Conservation (phyloP, 2,329 filamentous ascomycete genomes). For the Fusarium sp. region DNA sequence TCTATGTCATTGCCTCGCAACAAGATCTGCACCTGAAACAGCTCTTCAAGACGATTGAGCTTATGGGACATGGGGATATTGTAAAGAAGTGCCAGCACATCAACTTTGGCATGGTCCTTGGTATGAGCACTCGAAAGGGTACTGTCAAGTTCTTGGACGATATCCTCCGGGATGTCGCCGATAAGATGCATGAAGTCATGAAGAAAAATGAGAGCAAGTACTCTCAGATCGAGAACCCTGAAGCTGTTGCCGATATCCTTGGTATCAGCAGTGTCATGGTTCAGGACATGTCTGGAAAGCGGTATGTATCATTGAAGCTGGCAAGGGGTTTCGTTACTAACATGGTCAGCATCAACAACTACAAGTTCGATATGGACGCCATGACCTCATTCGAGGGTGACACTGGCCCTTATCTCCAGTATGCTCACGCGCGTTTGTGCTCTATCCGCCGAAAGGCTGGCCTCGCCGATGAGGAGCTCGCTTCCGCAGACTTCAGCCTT, state of each 20-base stretch:
- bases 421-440: conserved; percentile 77
- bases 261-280: conserved; percentile 98
- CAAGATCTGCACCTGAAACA: conserved; percentile 79
- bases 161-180: conserved; percentile 72
- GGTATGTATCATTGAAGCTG: conserved; percentile 57
- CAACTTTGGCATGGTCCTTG: conserved; percentile 77
- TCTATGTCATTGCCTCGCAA: conserved; percentile 78
- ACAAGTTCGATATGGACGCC: conserved; percentile 78
- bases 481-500: conserved; percentile 70
- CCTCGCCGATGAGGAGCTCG: conserved; percentile 65
- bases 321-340: background rate
- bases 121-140: conserved; percentile 75
- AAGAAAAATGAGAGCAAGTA: conserved; percentile 90
- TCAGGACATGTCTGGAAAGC: conserved; percentile 96
- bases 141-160: conserved; percentile 74
- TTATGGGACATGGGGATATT: conserved; percentile 74
- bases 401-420: conserved; percentile 86
- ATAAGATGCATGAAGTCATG: conserved; percentile 99
- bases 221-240: conserved; percentile 84
- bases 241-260: conserved; percentile 82
- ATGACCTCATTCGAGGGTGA: conserved; percentile 89
- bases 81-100: conserved; percentile 75
- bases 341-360: conserved; percentile 65
- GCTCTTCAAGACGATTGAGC: conserved; percentile 78
- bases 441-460: conserved; percentile 68